These are phyloP conservation scores for Raphanus raphanistrum DNA, from an alignment of 345 rosid species.

Conservation along the genomic window DNA sequence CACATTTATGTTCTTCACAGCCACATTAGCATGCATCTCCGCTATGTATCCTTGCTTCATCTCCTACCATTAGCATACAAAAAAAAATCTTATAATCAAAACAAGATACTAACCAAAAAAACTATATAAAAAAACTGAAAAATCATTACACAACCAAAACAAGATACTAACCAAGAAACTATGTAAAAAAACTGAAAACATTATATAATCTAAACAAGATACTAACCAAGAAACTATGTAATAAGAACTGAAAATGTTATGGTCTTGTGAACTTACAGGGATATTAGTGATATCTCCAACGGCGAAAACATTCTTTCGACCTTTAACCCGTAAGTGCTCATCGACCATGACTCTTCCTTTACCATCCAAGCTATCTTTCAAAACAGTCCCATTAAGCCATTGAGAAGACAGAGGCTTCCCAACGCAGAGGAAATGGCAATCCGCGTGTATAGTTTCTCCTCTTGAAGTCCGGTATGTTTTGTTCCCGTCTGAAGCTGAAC, in stretches of 20 bases:
- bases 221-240: too few species aligned
- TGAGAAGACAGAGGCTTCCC: constrained; percentile 64
- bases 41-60: constrained; percentile 79
- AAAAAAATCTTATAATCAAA: not conserved
- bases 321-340: constrained; percentile 58
- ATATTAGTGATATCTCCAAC: constrained; percentile 79
- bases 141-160: not conserved
- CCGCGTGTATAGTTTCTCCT: constrained; percentile 69
- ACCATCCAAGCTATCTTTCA: constrained; percentile 58
- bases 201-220: too few species aligned
- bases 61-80: constrained; percentile 47
- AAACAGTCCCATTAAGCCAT: constrained; percentile 63
- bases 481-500: constrained; percentile 46
- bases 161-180: not conserved
- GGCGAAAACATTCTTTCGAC: constrained; percentile 57
- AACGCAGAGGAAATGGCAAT: constrained; percentile 71
- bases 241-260: not conserved
- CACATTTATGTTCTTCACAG: constrained; percentile 67
- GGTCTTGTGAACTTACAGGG: constrained; percentile 46
- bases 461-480: constrained; percentile 51
- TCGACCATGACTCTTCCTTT: constrained; percentile 76
- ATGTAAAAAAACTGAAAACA: too few species aligned
- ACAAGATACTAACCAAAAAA: not conserved
- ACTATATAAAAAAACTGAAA: not conserved
- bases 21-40: constrained; percentile 60